Base-by-base conservation (phyloP, 2,329 filamentous ascomycete species). In the Hortaea werneckii region DNA sequence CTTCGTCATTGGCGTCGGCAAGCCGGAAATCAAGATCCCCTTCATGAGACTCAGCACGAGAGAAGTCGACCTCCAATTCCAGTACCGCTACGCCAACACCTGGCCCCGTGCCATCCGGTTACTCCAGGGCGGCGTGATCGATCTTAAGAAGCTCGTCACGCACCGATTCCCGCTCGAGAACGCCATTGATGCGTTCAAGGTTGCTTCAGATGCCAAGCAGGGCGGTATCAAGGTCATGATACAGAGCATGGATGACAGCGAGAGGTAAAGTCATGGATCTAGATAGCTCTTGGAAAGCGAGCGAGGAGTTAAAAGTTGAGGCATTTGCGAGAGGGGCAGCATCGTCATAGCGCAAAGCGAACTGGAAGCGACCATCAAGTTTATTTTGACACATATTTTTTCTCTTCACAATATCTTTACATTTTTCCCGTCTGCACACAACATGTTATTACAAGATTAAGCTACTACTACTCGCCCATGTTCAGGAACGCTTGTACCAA, bases 161-260 rank as follows among this genome's bases (percentile, higher is more conserved):
- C 90, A 96, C 72, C 77, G 87, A 12, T 95, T 84, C 69, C 72
- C 76, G 53, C 70, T 96, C 34, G 89, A 95, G 69, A 83, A 96
- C 63, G 88, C 89, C 0, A 67, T 92, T 28, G 79, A 90, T 68
- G 90, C 90, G 6, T 96, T 96, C 66, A 80, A 88, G 70, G 92
- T 86, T 37, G 87, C 89, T 13, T 80, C 85, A 6, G 81, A 95
- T 67, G 83, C 87, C 35, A 88, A 84, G 74, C 94, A 85, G 43
- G 89, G 90, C 5, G 87, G 89, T n/a, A 95, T 96, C 69, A 96
- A 96, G 76, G 89, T 95, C 50, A 85, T 88, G 76, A 95, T 95
- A 61, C 87, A 89, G 73, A 87, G 78, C 59, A 63, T 70, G 56
- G 65, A 66, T 6, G 62, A 63, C 37, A 61, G 63, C 6, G 63